Percentiles rank a stretch among this genome's conserved stretches.
Conservation (phyloP, 2,329 filamentous ascomycete genomes). For the Chrysoporthe cubensis region DNA sequence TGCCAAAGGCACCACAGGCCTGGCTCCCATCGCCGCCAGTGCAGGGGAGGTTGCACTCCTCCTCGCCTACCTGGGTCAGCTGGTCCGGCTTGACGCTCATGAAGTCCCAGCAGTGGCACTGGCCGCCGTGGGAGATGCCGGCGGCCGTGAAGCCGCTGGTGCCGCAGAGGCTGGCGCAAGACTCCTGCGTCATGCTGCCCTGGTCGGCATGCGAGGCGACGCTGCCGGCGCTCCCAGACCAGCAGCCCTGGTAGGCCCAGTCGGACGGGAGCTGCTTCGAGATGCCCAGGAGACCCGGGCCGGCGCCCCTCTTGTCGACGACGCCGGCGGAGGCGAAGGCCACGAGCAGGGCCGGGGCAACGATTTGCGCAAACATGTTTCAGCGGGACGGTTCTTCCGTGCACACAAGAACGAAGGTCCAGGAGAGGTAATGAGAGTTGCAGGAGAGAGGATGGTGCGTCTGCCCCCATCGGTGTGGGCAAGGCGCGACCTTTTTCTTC, state of each 20-base stretch:
- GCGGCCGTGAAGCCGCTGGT: neutral
- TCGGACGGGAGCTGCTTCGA: neutral
- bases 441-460: neutral
- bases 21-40: neutral
- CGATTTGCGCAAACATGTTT: neutral
- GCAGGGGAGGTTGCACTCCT: neutral
- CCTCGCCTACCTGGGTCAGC: neutral
- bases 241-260: constrained; percentile 14
- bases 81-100: neutral
- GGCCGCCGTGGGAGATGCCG: neutral
- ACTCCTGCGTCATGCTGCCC: neutral
- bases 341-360: neutral
- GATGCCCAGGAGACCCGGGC: no score
- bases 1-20: neutral
- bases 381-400: no score
- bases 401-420: neutral
- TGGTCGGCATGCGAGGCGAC: neutral
- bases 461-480: neutral
- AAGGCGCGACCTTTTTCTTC: neutral
- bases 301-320: neutral
- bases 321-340: neutral
- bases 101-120: constrained; percentile 11
- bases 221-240: neutral
- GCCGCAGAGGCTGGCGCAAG: constrained; percentile 1
- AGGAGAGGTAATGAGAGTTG: neutral